Evolutionary conservation across 805 yeast genomes (phyloP).

Genomic region (Candida quercuum): DNA sequence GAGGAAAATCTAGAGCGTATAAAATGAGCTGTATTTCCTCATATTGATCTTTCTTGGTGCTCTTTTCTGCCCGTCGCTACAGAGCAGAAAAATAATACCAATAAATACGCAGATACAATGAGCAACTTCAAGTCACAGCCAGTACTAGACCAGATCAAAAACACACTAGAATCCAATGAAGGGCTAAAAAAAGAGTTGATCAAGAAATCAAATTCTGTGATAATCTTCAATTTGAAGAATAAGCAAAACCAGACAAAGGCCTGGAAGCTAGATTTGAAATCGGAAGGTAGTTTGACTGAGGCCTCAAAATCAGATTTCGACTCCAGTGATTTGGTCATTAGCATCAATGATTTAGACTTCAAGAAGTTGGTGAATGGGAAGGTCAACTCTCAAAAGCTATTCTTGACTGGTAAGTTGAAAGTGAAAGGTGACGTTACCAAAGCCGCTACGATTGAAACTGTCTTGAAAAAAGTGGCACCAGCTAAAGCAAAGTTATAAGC

Average conservation of each 20-base stretch:
- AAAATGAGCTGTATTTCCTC: neutral
- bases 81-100: neutral
- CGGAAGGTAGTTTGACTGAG: conserved; percentile 38
- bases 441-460: conserved; percentile 70
- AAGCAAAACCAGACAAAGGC: conserved; percentile 46
- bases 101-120: too few relatives aligned
- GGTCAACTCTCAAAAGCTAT: conserved; percentile 79
- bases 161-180: conserved; percentile 13
- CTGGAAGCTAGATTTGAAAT: conserved; percentile 67
- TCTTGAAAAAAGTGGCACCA: conserved; percentile 50
- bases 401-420: conserved; percentile 79
- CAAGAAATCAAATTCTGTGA: conserved; percentile 48
- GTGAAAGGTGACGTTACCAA: conserved; percentile 89
- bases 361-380: conserved; percentile 69
- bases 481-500: conserved; percentile 38
- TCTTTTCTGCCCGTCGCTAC: too few relatives aligned
- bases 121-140: conserved; percentile 21
- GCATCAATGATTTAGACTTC: conserved; percentile 63
- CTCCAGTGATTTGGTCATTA: conserved; percentile 58
- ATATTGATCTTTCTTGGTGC: neutral
- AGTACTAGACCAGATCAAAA: conserved; percentile 16
- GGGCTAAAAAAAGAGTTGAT: conserved; percentile 15
- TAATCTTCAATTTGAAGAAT: conserved; percentile 64
- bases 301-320: conserved; percentile 41
- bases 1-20: neutral